Evolutionary conservation across 441 rosid species (phyloP), one percentile per base, ranked within the genome.

Genomic region (Bocquillonia castaneifolia): DNA sequence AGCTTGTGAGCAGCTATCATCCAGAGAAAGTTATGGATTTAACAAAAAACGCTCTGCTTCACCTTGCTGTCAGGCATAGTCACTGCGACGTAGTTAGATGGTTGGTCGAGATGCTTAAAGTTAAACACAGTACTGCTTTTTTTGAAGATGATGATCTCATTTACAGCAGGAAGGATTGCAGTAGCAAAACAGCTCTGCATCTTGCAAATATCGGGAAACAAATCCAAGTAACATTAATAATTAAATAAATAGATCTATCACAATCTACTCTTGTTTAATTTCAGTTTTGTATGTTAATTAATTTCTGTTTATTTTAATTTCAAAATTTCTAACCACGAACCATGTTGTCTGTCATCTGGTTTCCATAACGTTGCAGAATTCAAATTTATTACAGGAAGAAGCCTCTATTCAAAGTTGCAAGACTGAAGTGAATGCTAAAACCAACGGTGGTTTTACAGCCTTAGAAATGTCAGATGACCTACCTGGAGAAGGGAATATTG

Each of bases 11-110:
- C 15, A 13, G 45, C 15, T 66, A 47, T 59, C 67, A 45, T 12
- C 74, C 74, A 1, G 71, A 56, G 32, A 26, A 56, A 14, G 22
- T 48, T 22, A 65, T 42, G 58, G 44, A 56, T 55, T 17, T 48
- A 4, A 31, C 18, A 3, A 64, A 68, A 4, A 72, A 77, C 52
- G 73, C 72, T 3, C 50, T 66, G 1, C 74, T 77, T 57, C 77
- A 69, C 50, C 37, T 58, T 23, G 77, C 73, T 5, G 66, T 54
- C 48, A 60, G 50, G 54, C 40, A 23, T 14, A 61, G 39, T 48
- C 72, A 65, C 39, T 44, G 51, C 15, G 39, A 65, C n/a, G 52
- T 34, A 7, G 52, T 31, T 9, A 32, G 23, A 45, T n/a, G 63
- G 5, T 37, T 69, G 55, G 25, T 69, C 13, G 69, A 55, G 0